Evolutionary conservation across 306 rosid genomes (phyloP), one percentile per base, ranked within the genome.

Genomic region (Comarum palustre): DNA sequence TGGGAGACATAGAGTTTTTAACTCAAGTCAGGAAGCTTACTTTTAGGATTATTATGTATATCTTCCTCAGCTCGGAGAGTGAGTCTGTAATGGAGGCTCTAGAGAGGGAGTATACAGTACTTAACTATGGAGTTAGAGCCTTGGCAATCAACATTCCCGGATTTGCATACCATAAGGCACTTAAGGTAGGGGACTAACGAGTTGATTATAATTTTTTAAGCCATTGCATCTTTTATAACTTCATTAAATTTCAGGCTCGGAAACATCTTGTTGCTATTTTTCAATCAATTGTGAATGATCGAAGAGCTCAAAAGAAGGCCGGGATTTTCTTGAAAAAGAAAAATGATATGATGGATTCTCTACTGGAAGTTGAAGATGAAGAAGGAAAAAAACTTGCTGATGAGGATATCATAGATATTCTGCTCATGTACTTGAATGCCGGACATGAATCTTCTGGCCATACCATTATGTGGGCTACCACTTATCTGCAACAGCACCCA

Each of bases 371-470:
- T 46, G 91, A 85, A 74, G 98, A 93, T 71, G 97, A 89, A 27
- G 82, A 83, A 75, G 94, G 98, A 22, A 81, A 87, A 71, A 91
- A 79, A 51, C 67, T 93, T 69, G 38, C 63, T 2, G 90, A 93
- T 68, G 94, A 85, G 19, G 90, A 85, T 22, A 85, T 93, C 39
- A 91, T 93, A 54, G 97, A 93, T 76, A 63, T 91, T 45, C 75
- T 93, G 83, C 15, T 93, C 39, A 93, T 93, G 98, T 93, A 93
- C 81, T 79, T 93, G 82, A 93, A 93, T 60, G 98, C 97, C 0
- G 98, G 98, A 41, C 98, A 93, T 74, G 98, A 93, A 50, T 93
- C 98, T 77, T 93, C 97, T 0, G 98, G 96, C 5, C 98, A 93
- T 69, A 93, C 77, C 15, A 87, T 90, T 2, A 91, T 93, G 98